Evolutionary conservation across 2,329 filamentous ascomycete genomes (phyloP), one percentile per base, ranked within the genome.

Genomic region (Fusarium acutatum): DNA sequence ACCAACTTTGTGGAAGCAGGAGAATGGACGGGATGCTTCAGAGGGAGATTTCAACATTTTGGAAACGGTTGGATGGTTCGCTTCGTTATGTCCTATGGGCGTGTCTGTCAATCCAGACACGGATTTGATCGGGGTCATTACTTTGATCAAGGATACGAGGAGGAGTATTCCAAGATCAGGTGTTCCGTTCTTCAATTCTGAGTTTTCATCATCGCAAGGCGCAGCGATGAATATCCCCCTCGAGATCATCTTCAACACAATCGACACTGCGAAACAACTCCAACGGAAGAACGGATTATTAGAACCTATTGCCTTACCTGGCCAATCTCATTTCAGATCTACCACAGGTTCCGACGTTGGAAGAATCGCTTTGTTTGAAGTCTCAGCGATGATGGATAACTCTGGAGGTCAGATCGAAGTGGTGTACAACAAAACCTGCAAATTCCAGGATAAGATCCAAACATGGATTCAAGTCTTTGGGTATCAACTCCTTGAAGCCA

Each of bases 51-150:
- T 87, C 18, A 87, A 90, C 77, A 83, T 90, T 2, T 85, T 86
- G 9, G 83, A 88, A 58, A 90, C 88, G 0, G 88, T 91, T 0
- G 89, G 89, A 5, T 90, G 88, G 88, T 90, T 91, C 70, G 89
- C 88, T 5, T 85, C 88, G 0, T 80, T 91, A 18, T 88, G 85
- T 54, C 89, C 89, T 0, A 80, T 90, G 11, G 81, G 83, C 4
- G 80, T 86, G 6, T 82, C 83, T 14, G 75, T 85, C 2, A 83
- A 86, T 5, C 79, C 81, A 6, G 79, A 82, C 5, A 84, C 87
- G 37, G 87, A 89, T 65, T 79, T 90, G 22, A 79, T 89, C 43
- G 82, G 86, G 18, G 84, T 87, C 0, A 79, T 90, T 17, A 85
- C 85, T n/a, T 81, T 85, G 30, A 81, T 89, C 50, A 90, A 90